Percentiles rank a stretch among this genome's conserved stretches.
Evolutionary conservation across 352 stramenopile genomes (phyloP).

Genomic region (Globisporangium middletonii): DNA sequence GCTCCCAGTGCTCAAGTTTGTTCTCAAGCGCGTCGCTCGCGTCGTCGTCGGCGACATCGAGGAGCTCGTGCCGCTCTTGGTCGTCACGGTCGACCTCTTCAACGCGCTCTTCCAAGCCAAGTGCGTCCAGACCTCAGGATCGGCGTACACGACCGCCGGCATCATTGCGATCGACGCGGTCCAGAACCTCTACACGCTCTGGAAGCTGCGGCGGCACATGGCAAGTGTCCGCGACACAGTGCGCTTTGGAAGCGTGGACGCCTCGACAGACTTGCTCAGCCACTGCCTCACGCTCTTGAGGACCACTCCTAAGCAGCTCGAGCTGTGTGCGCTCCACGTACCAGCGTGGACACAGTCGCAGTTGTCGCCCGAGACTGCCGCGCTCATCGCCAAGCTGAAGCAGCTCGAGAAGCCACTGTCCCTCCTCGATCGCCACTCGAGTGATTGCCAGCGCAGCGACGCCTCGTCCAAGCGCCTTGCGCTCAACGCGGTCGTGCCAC

Average conservation of each 20-base stretch:
- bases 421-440: neutral
- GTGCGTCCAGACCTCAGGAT: constrained; percentile 14
- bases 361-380: neutral
- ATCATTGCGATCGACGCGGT: constrained; percentile 7
- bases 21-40: constrained; percentile 1
- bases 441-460: constrained; percentile 11
- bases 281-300: neutral
- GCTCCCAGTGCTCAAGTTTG: constrained; percentile 7
- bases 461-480: neutral
- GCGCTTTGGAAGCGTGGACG: too few relatives aligned
- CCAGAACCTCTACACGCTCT: constrained; percentile 5
- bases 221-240: neutral
- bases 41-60: constrained; percentile 4
- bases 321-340: neutral
- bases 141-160: constrained; percentile 14
- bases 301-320: neutral
- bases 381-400: neutral
- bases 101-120: constrained; percentile 15
- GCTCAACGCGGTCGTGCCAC: too few relatives aligned
- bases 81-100: constrained; percentile 3
- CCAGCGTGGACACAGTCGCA: neutral
- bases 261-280: neutral
- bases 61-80: neutral
- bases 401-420: neutral
- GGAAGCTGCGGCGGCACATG: neutral